These are phyloP conservation scores for Sporothrix globosa DNA, from an alignment of 2,329 filamentous ascomycete genomes.

Conservation along the genomic window DNA sequence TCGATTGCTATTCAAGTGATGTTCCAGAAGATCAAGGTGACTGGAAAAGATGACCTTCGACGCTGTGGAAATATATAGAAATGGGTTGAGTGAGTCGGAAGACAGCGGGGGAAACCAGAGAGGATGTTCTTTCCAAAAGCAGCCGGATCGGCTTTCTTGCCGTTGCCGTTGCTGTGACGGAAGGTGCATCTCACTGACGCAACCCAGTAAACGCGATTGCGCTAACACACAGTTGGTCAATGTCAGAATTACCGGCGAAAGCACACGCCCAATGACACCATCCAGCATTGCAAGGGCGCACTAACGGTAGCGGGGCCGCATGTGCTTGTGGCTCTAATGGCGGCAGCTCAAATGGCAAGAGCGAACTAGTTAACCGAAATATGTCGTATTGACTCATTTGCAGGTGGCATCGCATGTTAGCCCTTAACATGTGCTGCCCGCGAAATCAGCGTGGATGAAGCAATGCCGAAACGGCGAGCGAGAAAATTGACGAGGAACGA, in stretches of 20 bases:
- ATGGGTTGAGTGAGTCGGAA: background rate
- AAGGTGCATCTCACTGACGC: background rate
- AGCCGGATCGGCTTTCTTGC: slow-evolving; percentile 20
- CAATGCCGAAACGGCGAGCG: background rate
- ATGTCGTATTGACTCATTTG: background rate
- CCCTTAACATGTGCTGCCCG: background rate
- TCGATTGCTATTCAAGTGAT: background rate
- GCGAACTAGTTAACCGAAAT: background rate
- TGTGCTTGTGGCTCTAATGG: background rate
- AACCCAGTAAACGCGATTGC: background rate
- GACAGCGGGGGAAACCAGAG: background rate
- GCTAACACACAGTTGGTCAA: background rate
- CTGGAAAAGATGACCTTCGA: background rate
- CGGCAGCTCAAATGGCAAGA: background rate
- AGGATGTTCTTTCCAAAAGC: background rate
- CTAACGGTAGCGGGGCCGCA: background rate
- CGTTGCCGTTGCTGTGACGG: background rate
- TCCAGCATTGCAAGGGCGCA: background rate
- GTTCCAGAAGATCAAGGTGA: background rate
- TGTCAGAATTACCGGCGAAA: background rate
- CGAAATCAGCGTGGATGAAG: background rate
- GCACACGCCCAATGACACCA: slow-evolving; percentile 12
- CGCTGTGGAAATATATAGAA: background rate
- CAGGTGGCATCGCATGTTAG: background rate
- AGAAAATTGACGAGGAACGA: background rate